phyloP scores from a whole-genome alignment of 2,329 filamentous ascomycete species.

The Aphanocladium album region DNA sequence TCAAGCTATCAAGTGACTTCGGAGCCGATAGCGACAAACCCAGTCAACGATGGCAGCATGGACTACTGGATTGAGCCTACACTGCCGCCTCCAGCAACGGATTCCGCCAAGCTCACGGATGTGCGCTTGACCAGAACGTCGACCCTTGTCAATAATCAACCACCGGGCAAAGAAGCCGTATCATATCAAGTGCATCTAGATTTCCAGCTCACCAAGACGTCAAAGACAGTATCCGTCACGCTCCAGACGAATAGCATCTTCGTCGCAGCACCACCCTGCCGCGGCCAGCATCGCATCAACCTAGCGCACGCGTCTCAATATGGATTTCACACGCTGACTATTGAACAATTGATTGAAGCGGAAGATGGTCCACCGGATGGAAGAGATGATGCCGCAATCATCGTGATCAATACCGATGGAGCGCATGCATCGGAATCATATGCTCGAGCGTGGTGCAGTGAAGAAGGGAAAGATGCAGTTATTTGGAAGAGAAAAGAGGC shows the following conservation, averaged over 20 bases:
- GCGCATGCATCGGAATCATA: not conserved
- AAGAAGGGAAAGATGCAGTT: not conserved
- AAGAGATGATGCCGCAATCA: not conserved
- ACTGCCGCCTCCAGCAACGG: not conserved
- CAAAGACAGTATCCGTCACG: not conserved
- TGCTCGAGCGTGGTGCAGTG: not conserved
- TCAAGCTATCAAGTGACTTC: not conserved
- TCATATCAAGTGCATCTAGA: not conserved
- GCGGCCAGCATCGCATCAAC: not conserved
- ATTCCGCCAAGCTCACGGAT: not conserved
- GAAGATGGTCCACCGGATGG: not conserved
- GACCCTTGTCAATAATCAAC: not conserved
- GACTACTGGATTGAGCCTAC: not conserved
- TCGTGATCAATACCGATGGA: not conserved
- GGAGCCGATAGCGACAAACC: not conserved
- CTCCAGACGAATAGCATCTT: not conserved
- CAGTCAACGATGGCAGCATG: not conserved
- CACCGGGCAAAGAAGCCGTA: not conserved
- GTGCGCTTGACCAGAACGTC: not conserved
- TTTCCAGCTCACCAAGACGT: not conserved
- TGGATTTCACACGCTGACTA: not conserved
- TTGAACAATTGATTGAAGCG: not conserved
- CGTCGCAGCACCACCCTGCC: not conserved
- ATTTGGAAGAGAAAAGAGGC: not conserved
- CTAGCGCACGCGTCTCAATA: not conserved